Percentiles rank a stretch among this genome's conserved stretches.
Conservation (phyloP, 805 yeast species). For the Candida peoriensis region DNA sequence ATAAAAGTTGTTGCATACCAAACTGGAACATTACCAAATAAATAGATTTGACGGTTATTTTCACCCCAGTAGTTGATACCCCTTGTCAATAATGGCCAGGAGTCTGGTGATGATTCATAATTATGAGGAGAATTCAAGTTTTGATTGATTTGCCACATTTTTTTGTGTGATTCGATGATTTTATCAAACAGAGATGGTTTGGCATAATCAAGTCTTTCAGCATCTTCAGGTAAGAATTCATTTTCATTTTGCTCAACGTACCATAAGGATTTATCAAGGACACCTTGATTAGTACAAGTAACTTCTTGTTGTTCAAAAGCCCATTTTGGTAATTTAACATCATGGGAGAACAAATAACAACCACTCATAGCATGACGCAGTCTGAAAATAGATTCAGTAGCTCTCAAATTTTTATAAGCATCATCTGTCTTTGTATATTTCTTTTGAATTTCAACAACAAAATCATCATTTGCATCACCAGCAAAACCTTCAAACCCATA, state of each 20-base stretch:
- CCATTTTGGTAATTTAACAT: conserved; percentile 74
- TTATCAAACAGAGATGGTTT: conserved; percentile 51
- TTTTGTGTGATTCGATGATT: conserved; percentile 57
- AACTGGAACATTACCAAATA: conserved; percentile 71
- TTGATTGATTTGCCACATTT: conserved; percentile 74
- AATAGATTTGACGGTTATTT: conserved; percentile 56
- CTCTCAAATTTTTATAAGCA: conserved; percentile 53
- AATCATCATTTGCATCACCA: conserved; percentile 85
- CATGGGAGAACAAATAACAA: conserved; percentile 71
- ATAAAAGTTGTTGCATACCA: conserved; percentile 69
- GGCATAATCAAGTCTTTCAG: conserved; percentile 49
- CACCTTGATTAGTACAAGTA: conserved; percentile 70
- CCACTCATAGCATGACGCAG: conserved; percentile 78
- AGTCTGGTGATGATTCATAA: conserved; percentile 65
- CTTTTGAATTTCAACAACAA: conserved; percentile 66
- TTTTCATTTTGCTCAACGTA: conserved; percentile 68
- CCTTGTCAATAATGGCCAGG: conserved; percentile 72
- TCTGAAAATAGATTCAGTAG: conserved; percentile 67
- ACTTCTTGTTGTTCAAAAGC: conserved; percentile 84
- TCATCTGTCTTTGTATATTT: conserved; percentile 42
- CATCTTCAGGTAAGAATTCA: conserved; percentile 35
- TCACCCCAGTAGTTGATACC: conserved; percentile 81
- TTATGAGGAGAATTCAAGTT: conserved; percentile 65
- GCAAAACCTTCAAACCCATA: conserved; percentile 73
- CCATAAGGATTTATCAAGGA: conserved; percentile 58